Evolutionary conservation across 257 asterid species (phyloP).

Genomic region (Handroanthus guayacan): DNA sequence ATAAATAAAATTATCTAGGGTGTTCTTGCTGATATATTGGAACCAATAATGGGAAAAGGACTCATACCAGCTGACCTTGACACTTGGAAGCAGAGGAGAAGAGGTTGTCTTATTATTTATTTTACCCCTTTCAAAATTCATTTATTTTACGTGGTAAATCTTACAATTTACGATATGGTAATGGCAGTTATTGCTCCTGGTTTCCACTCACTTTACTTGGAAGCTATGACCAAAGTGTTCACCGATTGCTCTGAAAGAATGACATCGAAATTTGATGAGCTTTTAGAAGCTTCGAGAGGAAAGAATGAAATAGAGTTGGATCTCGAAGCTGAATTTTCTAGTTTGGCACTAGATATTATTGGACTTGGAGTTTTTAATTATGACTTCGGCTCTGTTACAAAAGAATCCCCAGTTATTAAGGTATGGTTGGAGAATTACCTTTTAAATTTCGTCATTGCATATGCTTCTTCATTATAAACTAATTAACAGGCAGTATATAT

Average conservation of each 20-base stretch:
- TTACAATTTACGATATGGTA: slow-evolving; percentile 25
- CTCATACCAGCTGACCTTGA: slow-evolving; percentile 97
- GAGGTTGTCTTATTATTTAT: slow-evolving; percentile 60
- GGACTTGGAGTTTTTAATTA: slow-evolving; percentile 94
- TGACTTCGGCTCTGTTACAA: slow-evolving; percentile 94
- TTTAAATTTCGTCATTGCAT: slow-evolving; percentile 3
- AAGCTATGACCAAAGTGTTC: slow-evolving; percentile 93
- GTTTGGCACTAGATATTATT: slow-evolving; percentile 91
- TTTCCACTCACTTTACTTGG: slow-evolving; percentile 88
- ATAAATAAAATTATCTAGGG: slow-evolving; percentile 59
- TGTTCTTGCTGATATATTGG: slow-evolving; percentile 97
- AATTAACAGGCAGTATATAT: slow-evolving; percentile 7
- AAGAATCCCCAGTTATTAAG: slow-evolving; percentile 97
- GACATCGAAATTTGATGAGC: slow-evolving; percentile 68
- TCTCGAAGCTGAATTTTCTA: slow-evolving; percentile 94
- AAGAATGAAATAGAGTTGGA: slow-evolving; percentile 69
- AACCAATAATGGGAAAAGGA: slow-evolving; percentile 99
- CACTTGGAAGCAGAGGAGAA: slow-evolving; percentile 97
- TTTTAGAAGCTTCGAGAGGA: slow-evolving; percentile 65
- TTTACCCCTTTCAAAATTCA: slow-evolving; percentile 12
- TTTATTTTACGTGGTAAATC: slow-evolving; percentile 23
- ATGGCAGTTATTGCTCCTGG: slow-evolving; percentile 92
- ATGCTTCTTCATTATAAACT: background rate
- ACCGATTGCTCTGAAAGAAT: slow-evolving; percentile 82
- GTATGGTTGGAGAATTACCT: slow-evolving; percentile 42